These are phyloP conservation scores for Rhynchosporium agropyri DNA, from an alignment of 2,329 filamentous ascomycete genomes.

Conservation along the genomic window DNA sequence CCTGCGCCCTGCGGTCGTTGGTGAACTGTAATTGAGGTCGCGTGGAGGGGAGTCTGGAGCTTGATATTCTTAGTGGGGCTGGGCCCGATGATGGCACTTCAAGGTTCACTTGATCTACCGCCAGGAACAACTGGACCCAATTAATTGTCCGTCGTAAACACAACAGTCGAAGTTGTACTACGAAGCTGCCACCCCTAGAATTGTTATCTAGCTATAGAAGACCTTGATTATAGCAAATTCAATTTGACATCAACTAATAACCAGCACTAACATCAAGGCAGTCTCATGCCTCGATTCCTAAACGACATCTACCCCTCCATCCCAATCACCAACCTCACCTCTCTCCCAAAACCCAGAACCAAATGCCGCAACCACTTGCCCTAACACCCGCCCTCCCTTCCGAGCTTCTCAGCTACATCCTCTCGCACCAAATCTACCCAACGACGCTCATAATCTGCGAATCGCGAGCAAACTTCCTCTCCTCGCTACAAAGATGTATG, in stretches of 20 bases:
- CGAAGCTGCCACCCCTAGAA: neutral
- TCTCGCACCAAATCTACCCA: slow-evolving; percentile 57
- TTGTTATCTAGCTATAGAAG: neutral
- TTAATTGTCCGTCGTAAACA: neutral
- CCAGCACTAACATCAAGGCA: slow-evolving; percentile 34
- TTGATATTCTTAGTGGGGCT: slow-evolving; percentile 21
- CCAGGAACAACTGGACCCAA: neutral
- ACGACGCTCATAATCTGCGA: slow-evolving; percentile 74
- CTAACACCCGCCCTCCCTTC: slow-evolving; percentile 57
- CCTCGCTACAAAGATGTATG: slow-evolving; percentile 56
- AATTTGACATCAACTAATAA: slow-evolving; percentile 32
- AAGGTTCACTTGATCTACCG: no score
- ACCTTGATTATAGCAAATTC: neutral
- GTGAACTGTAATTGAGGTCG: slow-evolving; percentile 20
- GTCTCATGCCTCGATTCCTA: neutral
- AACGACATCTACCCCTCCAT: slow-evolving; percentile 19
- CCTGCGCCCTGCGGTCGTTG: slow-evolving; percentile 21
- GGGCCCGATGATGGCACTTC: slow-evolving; percentile 8
- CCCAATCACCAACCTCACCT: slow-evolving; percentile 5
- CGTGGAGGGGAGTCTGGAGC: slow-evolving; percentile 35
- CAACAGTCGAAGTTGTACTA: neutral
- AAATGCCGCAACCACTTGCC: slow-evolving; percentile 43
- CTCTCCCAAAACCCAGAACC: neutral
- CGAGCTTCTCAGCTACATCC: slow-evolving; percentile 66
- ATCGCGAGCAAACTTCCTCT: slow-evolving; percentile 64